Conservation (phyloP, 148 eudicot genomes). For the Talinum fruticosum region DNA sequence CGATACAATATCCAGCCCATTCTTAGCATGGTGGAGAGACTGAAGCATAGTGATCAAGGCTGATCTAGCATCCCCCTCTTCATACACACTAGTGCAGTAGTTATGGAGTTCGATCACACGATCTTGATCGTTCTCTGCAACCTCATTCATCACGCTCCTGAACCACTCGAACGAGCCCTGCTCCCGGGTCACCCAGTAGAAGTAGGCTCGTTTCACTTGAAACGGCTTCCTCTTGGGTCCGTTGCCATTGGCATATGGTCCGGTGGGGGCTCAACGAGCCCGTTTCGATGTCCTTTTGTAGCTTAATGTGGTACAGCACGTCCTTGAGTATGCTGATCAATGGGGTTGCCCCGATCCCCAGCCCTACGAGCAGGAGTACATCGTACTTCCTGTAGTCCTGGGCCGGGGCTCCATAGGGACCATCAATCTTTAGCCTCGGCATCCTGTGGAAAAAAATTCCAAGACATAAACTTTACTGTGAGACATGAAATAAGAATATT, state of each 20-base stretch:
- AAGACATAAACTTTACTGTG: too few relatives aligned
- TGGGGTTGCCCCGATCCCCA: conserved; percentile 62
- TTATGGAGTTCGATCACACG: conserved; percentile 51
- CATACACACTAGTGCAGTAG: conserved; percentile 49
- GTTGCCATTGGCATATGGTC: too few relatives aligned
- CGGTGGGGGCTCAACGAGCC: too few relatives aligned
- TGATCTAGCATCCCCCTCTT: conserved; percentile 59
- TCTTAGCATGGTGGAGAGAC: conserved; percentile 48
- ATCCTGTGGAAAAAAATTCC: conserved; percentile 18
- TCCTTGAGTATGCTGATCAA: conserved; percentile 57
- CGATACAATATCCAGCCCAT: conserved; percentile 47
- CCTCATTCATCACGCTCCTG: conserved; percentile 51
- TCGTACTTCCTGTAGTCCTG: conserved; percentile 65
- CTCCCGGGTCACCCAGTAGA: conserved; percentile 53
- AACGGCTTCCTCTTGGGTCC: too few relatives aligned
- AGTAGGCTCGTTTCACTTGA: conserved; percentile 35
- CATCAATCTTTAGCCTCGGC: conserved; percentile 46
- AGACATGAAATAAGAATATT: too few relatives aligned
- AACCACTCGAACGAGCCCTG: conserved; percentile 61
- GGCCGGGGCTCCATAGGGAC: conserved; percentile 64
- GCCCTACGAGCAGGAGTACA: conserved; percentile 50
- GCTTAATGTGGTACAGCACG: conserved; percentile 29
- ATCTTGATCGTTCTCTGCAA: conserved; percentile 37
- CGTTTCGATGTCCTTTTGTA: too few relatives aligned
- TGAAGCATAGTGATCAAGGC: conserved; percentile 55